phyloP scores from a whole-genome alignment of 2,329 filamentous ascomycete genomes.

The Paraconiothyrium brasiliense region DNA sequence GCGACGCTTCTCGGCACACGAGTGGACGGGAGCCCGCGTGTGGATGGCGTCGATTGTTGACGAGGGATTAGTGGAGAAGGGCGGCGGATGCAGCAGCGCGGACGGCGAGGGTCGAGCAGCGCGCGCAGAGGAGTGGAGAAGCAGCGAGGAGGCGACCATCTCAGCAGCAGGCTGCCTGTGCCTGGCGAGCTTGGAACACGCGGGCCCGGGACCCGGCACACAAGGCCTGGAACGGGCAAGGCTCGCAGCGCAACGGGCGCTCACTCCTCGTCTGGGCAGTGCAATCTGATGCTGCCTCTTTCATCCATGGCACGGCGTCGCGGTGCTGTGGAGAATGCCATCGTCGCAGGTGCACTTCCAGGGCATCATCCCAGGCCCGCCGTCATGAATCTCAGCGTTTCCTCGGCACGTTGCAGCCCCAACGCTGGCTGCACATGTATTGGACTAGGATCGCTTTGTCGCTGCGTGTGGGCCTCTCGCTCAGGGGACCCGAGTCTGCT shows the following conservation, averaged over 20 bases:
- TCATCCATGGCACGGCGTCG: too few relatives aligned
- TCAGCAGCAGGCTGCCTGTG: neutral
- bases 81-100: constrained; percentile 19
- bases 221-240: constrained; percentile 6
- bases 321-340: neutral
- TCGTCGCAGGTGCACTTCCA: neutral
- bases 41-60: neutral
- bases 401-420: constrained; percentile 29
- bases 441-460: neutral
- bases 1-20: constrained; percentile 11
- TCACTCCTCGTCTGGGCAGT: constrained; percentile 24
- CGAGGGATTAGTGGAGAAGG: constrained; percentile 7
- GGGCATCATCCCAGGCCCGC: constrained; percentile 11
- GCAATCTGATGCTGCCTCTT: neutral
- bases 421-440: constrained; percentile 1
- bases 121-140: constrained; percentile 13
- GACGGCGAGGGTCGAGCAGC: neutral
- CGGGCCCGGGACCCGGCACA: neutral
- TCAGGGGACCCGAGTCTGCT: constrained; percentile 13
- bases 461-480: neutral
- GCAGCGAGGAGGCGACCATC: constrained; percentile 12
- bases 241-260: neutral
- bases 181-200: neutral
- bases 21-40: constrained; percentile 9
- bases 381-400: constrained; percentile 26